phyloP scores from a whole-genome alignment of 1,284 basidiomycete species.

The Cystobasidium pallidum region DNA sequence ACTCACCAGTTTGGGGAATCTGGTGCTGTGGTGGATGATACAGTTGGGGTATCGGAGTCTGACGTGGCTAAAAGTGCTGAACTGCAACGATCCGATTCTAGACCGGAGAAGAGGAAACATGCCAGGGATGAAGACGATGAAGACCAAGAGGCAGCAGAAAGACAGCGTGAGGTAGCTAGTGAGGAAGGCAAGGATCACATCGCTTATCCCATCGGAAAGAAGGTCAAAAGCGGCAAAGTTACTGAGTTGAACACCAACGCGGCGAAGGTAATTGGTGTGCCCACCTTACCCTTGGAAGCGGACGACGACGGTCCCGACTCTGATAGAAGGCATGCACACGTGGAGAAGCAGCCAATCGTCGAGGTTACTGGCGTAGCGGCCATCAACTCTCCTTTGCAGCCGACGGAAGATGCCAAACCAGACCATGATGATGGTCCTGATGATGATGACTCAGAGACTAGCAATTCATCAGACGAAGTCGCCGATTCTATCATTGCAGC shows the following conservation, averaged over 20 bases:
- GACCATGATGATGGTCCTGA: too few relatives aligned
- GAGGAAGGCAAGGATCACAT: constrained; percentile 26
- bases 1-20: too few relatives aligned
- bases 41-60: too few relatives aligned
- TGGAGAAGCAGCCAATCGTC: too few relatives aligned
- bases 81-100: constrained; percentile 14
- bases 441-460: constrained; percentile 13
- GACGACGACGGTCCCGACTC: too few relatives aligned
- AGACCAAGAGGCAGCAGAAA: constrained; percentile 55
- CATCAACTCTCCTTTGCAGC: neutral
- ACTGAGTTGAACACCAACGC: neutral
- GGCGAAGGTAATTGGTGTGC: neutral
- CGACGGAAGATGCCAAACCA: neutral
- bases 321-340: too few relatives aligned
- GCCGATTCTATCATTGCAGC: constrained; percentile 35
- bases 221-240: constrained; percentile 26
- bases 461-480: constrained; percentile 34
- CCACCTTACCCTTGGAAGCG: neutral
- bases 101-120: constrained; percentile 42
- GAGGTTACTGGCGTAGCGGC: neutral
- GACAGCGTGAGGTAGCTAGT: constrained; percentile 55
- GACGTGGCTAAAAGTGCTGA: constrained; percentile 1
- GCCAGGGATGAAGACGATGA: constrained; percentile 54
- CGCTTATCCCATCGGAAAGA: constrained; percentile 37
- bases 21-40: too few relatives aligned